Evolutionary conservation across 2,329 filamentous ascomycete species (phyloP), one percentile per base, ranked within the genome.

Genomic region (Cercospora citrullina): DNA sequence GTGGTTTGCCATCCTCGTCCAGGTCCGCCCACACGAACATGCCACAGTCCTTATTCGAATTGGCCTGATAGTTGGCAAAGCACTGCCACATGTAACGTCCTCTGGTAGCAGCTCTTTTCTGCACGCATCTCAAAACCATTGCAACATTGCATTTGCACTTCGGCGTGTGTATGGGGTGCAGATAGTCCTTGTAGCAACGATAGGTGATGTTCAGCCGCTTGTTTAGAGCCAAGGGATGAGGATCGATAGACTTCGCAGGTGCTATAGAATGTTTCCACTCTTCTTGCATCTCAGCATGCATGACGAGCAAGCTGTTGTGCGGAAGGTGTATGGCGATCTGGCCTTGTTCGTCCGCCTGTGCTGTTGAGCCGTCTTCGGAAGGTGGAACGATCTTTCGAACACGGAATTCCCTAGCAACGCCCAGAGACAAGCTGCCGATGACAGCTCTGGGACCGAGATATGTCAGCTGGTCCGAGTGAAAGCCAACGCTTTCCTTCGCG

Each of bases 251-350:
- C 60, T 85, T 84, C 0, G 91, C 89, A 0, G 93, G 91, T 0
- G 89, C 84, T 53, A 99, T 91, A 72, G 87, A 87, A 79, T 99
- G 95, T 79, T 97, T 98, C 93, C 93, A 98, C 76, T 91, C 90
- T 77, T 98, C 94, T 77, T 98, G 94, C 92, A 97, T 98, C 77
- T 96, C 93, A 0, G 94, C 94, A 76, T 98, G 94, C 95, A 99
- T 98, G 9, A 98, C 85, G 0, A 99, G 85, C 0, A 98, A 85
- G 0, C 92, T 96, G 78, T 98, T 98, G 79, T 98, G 95, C 0
- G 94, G 94, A 0, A 98, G 87, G 74, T 97, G 93, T 53, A 98
- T 95, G 0, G 93, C 89, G 67, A 98, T 94, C 77, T 97, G 94
- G 4, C 94, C 94, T 75, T 91, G 88, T 0, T 86, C 84, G 71